A percentile compares a stretch with the other conserved stretches of the same genome.
Evolutionary conservation across 345 rosid species (phyloP).

Genomic region (Bruguiera gymnorhiza): DNA sequence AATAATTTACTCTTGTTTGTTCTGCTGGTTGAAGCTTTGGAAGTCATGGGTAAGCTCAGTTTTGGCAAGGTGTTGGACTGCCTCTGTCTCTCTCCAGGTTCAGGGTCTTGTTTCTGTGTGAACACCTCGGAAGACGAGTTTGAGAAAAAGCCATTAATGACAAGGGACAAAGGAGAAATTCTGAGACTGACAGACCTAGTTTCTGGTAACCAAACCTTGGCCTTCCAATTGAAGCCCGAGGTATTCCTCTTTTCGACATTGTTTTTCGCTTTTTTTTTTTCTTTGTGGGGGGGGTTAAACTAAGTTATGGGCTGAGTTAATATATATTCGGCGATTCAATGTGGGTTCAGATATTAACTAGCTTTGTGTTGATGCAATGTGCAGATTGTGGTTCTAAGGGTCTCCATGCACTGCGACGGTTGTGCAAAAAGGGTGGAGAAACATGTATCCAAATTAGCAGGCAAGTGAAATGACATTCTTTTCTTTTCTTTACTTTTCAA

Average conservation of each 20-base stretch:
- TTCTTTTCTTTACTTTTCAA: conserved; percentile 3
- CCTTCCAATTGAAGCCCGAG: conserved; percentile 87
- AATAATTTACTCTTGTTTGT: neutral
- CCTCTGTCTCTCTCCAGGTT: conserved; percentile 20
- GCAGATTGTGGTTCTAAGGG: conserved; percentile 80
- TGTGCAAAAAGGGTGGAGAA: conserved; percentile 90
- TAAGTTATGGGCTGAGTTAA: neutral
- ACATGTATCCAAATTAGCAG: conserved; percentile 80
- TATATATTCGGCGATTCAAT: too few species aligned
- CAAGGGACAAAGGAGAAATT: conserved; percentile 30
- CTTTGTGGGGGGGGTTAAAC: neutral
- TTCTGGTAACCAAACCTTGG: conserved; percentile 59
- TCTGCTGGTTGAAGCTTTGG: neutral
- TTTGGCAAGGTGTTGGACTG: conserved; percentile 34
- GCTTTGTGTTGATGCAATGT: conserved; percentile 8
- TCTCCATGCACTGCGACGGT: conserved; percentile 90
- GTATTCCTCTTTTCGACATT: conserved; percentile 22
- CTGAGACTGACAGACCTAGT: conserved; percentile 66
- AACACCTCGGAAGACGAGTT: conserved; percentile 20
- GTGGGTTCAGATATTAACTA: neutral
- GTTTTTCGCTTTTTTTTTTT: neutral
- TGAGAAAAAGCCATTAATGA: conserved; percentile 39
- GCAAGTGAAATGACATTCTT: conserved; percentile 28
- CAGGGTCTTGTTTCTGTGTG: conserved; percentile 30
- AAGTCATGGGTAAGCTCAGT: conserved; percentile 32